Conservation (phyloP, 306 rosid species). For the Casuarina equisetifolia region DNA sequence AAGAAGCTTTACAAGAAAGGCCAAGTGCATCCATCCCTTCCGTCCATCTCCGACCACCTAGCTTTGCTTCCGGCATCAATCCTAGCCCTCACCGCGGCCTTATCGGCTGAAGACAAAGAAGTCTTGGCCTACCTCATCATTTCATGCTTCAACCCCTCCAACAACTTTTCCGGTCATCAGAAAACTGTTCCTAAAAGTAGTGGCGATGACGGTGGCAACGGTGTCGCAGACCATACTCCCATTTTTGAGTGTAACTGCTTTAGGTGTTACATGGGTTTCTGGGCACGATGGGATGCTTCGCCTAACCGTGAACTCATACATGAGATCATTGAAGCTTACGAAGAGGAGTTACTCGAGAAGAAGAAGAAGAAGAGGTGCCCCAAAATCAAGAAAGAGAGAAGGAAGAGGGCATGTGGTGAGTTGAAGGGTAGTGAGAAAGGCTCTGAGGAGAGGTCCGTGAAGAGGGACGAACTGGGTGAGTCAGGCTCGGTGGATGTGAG, state of each 20-base stretch:
- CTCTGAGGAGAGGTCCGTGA: background rate
- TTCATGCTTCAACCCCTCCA: slow-evolving; percentile 22
- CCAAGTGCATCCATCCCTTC: slow-evolving; percentile 34
- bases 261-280: slow-evolving; percentile 34
- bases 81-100: slow-evolving; percentile 16
- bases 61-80: slow-evolving; percentile 31
- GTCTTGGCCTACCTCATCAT: slow-evolving; percentile 38
- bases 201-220: background rate
- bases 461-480: background rate
- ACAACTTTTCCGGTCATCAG: background rate
- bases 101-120: slow-evolving; percentile 31
- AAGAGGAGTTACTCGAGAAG: slow-evolving; percentile 28
- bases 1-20: slow-evolving; percentile 42
- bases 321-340: slow-evolving; percentile 43
- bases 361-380: slow-evolving; percentile 7
- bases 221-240: slow-evolving; percentile 4
- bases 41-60: slow-evolving; percentile 26
- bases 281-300: slow-evolving; percentile 50
- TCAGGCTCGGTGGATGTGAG: slow-evolving; percentile 3
- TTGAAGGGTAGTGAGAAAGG: background rate
- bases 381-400: slow-evolving; percentile 26
- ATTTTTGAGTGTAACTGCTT: slow-evolving; percentile 34
- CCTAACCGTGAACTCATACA: slow-evolving; percentile 35
- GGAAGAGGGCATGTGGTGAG: background rate
- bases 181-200: background rate